These are phyloP conservation scores for Mucor racemosus DNA, from an alignment of 371 early-diverging fungal species.

Conservation along the genomic window DNA sequence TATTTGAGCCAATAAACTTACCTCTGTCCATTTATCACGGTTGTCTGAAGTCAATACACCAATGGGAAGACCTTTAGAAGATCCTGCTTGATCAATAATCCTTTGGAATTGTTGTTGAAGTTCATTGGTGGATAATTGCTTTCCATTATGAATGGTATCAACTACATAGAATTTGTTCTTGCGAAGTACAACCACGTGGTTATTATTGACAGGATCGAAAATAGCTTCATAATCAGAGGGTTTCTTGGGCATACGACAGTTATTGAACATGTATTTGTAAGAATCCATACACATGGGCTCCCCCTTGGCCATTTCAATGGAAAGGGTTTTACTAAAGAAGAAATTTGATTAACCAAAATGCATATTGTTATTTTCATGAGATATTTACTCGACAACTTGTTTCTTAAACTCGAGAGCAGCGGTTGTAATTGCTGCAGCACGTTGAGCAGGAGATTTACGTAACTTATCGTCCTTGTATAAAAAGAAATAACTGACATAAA, in stretches of 20 bases:
- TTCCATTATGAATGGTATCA: conserved; percentile 76
- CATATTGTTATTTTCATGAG: neutral
- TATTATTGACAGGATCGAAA: conserved; percentile 78
- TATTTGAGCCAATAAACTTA: conserved; percentile 34
- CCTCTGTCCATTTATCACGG: conserved; percentile 93
- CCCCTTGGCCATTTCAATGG: conserved; percentile 83
- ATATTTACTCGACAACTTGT: conserved; percentile 65
- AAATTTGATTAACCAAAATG: neutral
- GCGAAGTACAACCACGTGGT: conserved; percentile 86
- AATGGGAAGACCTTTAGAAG: conserved; percentile 71
- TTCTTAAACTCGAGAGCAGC: conserved; percentile 89
- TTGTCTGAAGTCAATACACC: conserved; percentile 93
- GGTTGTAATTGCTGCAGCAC: conserved; percentile 90
- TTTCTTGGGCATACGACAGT: conserved; percentile 88
- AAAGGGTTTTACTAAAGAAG: conserved; percentile 63
- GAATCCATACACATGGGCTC: conserved; percentile 88
- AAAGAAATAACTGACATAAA: conserved; percentile 87
- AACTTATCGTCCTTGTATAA: conserved; percentile 84
- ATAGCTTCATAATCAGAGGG: conserved; percentile 83
- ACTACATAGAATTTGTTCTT: conserved; percentile 90
- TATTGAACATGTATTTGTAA: conserved; percentile 96
- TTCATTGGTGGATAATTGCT: conserved; percentile 82
- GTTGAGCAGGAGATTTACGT: conserved; percentile 74
- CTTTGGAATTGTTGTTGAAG: conserved; percentile 76
- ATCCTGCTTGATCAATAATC: conserved; percentile 80